Base-by-base conservation (phyloP, 352 stramenopile genomes). In the Globisporangium canariense region DNA sequence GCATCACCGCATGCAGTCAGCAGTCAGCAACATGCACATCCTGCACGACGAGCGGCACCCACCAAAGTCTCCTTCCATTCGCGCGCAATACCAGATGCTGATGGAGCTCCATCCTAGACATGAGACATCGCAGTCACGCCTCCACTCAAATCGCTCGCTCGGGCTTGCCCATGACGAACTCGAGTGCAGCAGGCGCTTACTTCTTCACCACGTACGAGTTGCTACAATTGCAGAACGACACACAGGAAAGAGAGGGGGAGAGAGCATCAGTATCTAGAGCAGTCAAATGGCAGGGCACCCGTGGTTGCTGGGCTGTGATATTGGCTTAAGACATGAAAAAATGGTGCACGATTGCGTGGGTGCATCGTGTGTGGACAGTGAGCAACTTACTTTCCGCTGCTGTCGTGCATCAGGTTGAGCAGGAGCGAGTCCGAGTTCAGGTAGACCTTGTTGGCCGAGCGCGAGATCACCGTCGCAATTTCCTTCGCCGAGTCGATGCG, bases 401-500 rank as follows among this genome's bases (percentile, higher is more conserved):
- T 76, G 73, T 92, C 86, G 62, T 95, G 81, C 68, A 96, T 77
- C 65, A 99, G 86, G 83, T 99, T 99, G 68, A 99, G 83, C 77
- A 99, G 83, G 62, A 99, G 86, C 54, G 91, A 98, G 78, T 99
- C 97, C 73, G 96, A 97, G 76, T 92, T 98, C 69, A 99, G 80
- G 81, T 99, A 99, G 10, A 99, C 91, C 76, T 98, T 98, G 82
- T 99, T 99, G 65, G 93, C 86, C 74, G 90, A 98, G 58, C 79
- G 82, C 16, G 93, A 91, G 58, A 99, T 96, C 66, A 97, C 97
- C 61, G 94, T 88, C 55, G 98, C 97, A 79, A 99, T 99, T 59
- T 99, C 97, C 78, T 98, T 98, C 36, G 98, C 97, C 25, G 97
- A 94, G 75, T 99, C 97, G 71, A 99, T 98, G 63, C 97, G 92